Evolutionary conservation across 176 grass and related monocot species (phyloP).

Genomic region (Saccharum officinarum): DNA sequence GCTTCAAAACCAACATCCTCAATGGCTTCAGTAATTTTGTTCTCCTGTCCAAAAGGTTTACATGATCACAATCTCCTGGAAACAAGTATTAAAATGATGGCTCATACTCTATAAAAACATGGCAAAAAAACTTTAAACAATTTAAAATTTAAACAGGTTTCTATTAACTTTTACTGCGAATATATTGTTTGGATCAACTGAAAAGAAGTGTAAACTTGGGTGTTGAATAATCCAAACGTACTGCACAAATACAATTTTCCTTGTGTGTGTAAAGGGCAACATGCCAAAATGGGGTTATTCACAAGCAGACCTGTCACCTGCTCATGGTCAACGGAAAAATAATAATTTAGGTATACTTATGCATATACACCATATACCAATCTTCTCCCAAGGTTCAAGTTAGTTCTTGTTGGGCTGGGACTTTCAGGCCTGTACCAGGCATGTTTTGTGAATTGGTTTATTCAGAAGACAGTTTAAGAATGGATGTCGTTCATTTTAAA

Average conservation of each 20-base stretch:
- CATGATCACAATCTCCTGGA: constrained; percentile 26
- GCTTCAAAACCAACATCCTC: constrained; percentile 84
- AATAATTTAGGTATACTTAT: background rate
- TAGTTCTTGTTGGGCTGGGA: background rate
- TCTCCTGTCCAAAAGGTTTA: constrained; percentile 56
- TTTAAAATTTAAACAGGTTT: background rate
- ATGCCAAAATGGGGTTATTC: background rate
- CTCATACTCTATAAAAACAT: background rate
- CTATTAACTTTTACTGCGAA: background rate
- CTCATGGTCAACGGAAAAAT: background rate
- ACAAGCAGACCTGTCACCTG: background rate
- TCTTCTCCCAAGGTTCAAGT: background rate
- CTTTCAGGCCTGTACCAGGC: background rate
- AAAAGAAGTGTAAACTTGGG: background rate
- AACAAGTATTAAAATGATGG: background rate
- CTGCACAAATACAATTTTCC: background rate
- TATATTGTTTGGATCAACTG: background rate
- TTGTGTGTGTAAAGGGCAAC: background rate
- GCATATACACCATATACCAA: background rate
- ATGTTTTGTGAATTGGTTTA: background rate
- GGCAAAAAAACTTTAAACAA: background rate
- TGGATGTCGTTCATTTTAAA: background rate
- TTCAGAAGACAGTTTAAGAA: background rate
- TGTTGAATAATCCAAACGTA: constrained; percentile 16
- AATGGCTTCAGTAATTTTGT: constrained; percentile 84